Evolutionary conservation across 345 rosid species (phyloP), one percentile per base, ranked within the genome.

Genomic region (Streptanthus diversifolius): DNA sequence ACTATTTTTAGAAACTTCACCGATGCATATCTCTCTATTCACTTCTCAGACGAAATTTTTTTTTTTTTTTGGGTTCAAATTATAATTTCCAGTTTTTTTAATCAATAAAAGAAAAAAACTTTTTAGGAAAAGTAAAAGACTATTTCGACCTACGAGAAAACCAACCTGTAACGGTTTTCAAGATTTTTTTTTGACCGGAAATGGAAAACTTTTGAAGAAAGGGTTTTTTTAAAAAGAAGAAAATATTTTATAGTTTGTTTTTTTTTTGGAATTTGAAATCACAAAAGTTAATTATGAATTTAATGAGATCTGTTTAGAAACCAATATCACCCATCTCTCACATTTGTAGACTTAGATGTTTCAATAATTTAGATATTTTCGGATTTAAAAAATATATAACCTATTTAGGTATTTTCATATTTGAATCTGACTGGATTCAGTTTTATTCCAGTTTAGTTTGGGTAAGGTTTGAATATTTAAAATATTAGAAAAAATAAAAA

Each of bases 261-360:
- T 13, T 25, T 54, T 4, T 35, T 63, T 8, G 71, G 60, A 63
- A 63, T 35, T 61, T 35, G 44, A 61, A 63, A 55, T 63, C 75
- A 63, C 17, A 8, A 63, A 66, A 9, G 27, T 51, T 59, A 71
- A 56, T 71, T 49, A 70, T 30, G 62, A 65, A 70, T 57, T 52
- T 29, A 71, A 71, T 71, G 72, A 49, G 49, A 71, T 64, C 76
- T 64, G 76, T 57, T 56, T 45, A 36, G 37, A 37, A 53, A 49
- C 44, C 21, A 63, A 45, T 48, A 69, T 39, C 65, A 57, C 60
- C 51, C 5, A 14, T 30, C 51, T 7, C 66, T 70, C 80, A 64
- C 72, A 77, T 64, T n/a, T n/a, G n/a, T n/a, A n/a, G n/a, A n/a
- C n/a, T n/a, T n/a, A n/a, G n/a, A n/a, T n/a, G n/a, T n/a, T n/a